Percentiles rank a stretch among this genome's conserved stretches.
These are phyloP conservation scores for Chenopodium quinoa DNA, from an alignment of 148 eudicot genomes.

Conservation along the genomic window DNA sequence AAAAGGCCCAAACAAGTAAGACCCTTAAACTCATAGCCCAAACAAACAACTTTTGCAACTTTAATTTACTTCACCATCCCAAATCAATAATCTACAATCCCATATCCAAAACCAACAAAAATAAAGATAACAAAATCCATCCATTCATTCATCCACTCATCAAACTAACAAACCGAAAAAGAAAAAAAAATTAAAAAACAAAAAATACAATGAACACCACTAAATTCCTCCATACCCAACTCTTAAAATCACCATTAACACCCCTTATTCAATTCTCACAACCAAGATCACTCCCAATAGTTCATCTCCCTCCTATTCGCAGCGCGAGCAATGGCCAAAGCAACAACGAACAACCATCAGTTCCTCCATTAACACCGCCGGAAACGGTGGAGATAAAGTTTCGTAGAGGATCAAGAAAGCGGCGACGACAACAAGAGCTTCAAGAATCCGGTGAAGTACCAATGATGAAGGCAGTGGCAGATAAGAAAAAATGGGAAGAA, in stretches of 20 bases:
- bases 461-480: conserved; percentile 1
- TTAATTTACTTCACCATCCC: background rate
- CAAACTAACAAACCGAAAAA: no score
- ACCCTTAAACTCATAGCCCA: background rate
- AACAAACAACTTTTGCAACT: background rate
- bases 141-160: conserved; percentile 4
- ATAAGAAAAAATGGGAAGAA: conserved; percentile 63
- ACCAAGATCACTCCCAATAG: conserved; percentile 7
- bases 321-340: background rate
- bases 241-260: conserved; percentile 17
- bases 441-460: background rate
- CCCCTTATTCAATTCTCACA: conserved; percentile 2
- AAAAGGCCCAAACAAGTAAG: background rate
- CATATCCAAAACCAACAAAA: background rate
- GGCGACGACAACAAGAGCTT: conserved; percentile 24
- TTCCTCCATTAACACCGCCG: conserved; percentile 19
- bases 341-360: background rate
- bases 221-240: conserved; percentile 27
- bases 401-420: conserved; percentile 44
- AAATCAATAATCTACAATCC: background rate
- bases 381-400: conserved; percentile 44
- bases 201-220: conserved; percentile 24
- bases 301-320: background rate
- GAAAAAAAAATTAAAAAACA: no score
- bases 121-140: conserved; percentile 30